phyloP scores from a whole-genome alignment of 768 basidiomycete species.

The Pluteus cervinus region DNA sequence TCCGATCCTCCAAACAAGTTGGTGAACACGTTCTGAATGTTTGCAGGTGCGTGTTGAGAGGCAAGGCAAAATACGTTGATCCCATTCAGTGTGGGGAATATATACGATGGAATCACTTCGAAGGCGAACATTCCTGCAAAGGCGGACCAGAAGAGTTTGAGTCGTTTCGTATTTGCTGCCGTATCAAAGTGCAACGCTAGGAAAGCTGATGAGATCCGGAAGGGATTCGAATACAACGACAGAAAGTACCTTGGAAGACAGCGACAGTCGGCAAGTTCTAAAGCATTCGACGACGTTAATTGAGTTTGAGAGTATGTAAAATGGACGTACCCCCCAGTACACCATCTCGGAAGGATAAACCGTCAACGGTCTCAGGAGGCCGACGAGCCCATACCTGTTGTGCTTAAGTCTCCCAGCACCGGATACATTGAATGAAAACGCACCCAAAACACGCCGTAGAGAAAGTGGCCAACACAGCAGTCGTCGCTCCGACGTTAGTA shows the following conservation, averaged over 20 bases:
- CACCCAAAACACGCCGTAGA: slow-evolving; percentile 59
- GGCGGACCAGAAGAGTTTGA: too few relatives aligned
- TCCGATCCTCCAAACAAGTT: too few relatives aligned
- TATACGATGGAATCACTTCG: too few relatives aligned
- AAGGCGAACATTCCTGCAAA: too few relatives aligned
- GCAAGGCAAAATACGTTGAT: too few relatives aligned
- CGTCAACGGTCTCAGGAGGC: slow-evolving; percentile 48
- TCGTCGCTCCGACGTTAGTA: slow-evolving; percentile 44
- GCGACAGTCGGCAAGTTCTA: slow-evolving; percentile 51
- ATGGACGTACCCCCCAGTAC: slow-evolving; percentile 43
- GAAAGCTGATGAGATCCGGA: too few relatives aligned
- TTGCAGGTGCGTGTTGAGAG: too few relatives aligned
- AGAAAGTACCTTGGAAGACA: slow-evolving; percentile 48
- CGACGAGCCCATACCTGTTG: slow-evolving; percentile 51
- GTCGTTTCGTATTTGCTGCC: too few relatives aligned
- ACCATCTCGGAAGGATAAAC: slow-evolving; percentile 60
- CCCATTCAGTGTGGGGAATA: too few relatives aligned
- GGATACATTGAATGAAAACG: slow-evolving; percentile 7
- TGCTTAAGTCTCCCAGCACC: background rate
- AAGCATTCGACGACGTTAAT: background rate
- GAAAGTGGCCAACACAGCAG: slow-evolving; percentile 55
- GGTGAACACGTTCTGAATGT: too few relatives aligned
- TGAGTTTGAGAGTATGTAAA: background rate
- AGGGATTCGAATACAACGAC: too few relatives aligned
- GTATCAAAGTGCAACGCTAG: too few relatives aligned